phyloP scores from a whole-genome alignment of 1,284 basidiomycete species.

The Cutaneotrichosporon sp. region DNA sequence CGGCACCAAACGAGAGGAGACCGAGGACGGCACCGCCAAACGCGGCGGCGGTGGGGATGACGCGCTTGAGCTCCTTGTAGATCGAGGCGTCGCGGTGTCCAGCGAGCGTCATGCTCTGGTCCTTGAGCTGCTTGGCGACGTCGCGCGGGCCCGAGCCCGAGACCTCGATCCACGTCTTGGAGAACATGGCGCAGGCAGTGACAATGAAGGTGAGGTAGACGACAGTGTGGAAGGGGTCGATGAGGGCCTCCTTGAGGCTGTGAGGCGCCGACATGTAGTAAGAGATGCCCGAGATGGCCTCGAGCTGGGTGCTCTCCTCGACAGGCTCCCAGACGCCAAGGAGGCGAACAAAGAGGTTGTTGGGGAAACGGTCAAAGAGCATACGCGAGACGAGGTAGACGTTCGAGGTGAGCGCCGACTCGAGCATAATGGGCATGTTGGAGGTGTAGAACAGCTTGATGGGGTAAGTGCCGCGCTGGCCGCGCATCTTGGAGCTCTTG shows the following conservation, averaged over 20 bases:
- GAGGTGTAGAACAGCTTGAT: constrained; percentile 98
- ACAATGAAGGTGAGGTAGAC: constrained; percentile 92
- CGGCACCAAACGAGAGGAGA: constrained; percentile 89
- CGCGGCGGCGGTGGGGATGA: constrained; percentile 95
- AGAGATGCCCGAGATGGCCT: constrained; percentile 86
- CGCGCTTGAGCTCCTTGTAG: constrained; percentile 98
- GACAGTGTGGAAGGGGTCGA: constrained; percentile 90
- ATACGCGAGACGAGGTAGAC: constrained; percentile 97
- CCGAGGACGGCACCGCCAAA: constrained; percentile 96
- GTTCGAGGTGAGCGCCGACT: constrained; percentile 89
- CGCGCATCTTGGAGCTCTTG: constrained; percentile 93
- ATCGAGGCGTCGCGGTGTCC: constrained; percentile 95
- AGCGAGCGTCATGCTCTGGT: constrained; percentile 98
- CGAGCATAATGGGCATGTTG: constrained; percentile 99
- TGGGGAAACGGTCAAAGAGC: constrained; percentile 86
- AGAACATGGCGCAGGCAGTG: constrained; percentile 92
- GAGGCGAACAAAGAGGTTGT: constrained; percentile 83
- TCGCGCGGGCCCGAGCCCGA: constrained; percentile 93
- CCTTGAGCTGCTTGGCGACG: constrained; percentile 97
- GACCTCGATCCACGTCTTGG: constrained; percentile 99
- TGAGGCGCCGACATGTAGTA: constrained; percentile 98
- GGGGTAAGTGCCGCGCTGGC: constrained; percentile 91
- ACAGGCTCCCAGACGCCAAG: constrained; percentile 96
- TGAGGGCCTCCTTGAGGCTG: constrained; percentile 78
- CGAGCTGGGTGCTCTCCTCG: constrained; percentile 88